Conservation (phyloP, 2,329 filamentous ascomycete genomes). For the Cladobotryum protrusum region DNA sequence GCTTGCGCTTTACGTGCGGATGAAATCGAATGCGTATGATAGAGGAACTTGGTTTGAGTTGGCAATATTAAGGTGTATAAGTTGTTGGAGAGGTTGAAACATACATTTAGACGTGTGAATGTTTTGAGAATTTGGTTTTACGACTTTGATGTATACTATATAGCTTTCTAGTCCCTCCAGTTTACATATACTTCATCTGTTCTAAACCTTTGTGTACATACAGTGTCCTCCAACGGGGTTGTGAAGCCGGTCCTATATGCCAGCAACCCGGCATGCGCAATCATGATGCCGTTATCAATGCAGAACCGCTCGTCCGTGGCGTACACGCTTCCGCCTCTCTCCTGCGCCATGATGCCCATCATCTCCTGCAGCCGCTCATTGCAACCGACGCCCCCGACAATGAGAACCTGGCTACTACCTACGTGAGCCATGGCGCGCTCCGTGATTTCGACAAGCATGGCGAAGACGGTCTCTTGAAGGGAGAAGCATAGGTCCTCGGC, state of each 20-base stretch:
- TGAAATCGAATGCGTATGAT: no score
- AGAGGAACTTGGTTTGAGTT: no score
- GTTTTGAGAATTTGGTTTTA: background rate
- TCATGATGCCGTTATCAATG: constrained; percentile 99
- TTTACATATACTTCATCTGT: constrained; percentile 76
- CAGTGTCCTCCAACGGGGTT: constrained; percentile 72
- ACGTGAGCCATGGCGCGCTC: constrained; percentile 98
- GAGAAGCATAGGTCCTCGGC: constrained; percentile 86
- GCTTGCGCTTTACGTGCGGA: no score
- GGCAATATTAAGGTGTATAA: no score
- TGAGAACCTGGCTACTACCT: constrained; percentile 80
- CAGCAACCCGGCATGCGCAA: constrained; percentile 87
- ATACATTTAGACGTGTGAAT: no score
- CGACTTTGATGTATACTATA: constrained; percentile 8
- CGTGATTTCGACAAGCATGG: constrained; percentile 98
- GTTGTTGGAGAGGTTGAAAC: no score
- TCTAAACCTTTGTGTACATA: constrained; percentile 76
- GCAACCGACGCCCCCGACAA: constrained; percentile 92
- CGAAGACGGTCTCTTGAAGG: constrained; percentile 89
- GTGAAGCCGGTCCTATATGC: constrained; percentile 76
- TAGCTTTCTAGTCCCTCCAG: constrained; percentile 62
- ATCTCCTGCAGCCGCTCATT: constrained; percentile 94
- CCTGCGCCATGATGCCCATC: constrained; percentile 94
- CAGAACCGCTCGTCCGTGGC: constrained; percentile 97
- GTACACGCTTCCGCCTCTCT: constrained; percentile 83